Base-by-base conservation (phyloP, 345 rosid genomes). In the Firmiana major region DNA sequence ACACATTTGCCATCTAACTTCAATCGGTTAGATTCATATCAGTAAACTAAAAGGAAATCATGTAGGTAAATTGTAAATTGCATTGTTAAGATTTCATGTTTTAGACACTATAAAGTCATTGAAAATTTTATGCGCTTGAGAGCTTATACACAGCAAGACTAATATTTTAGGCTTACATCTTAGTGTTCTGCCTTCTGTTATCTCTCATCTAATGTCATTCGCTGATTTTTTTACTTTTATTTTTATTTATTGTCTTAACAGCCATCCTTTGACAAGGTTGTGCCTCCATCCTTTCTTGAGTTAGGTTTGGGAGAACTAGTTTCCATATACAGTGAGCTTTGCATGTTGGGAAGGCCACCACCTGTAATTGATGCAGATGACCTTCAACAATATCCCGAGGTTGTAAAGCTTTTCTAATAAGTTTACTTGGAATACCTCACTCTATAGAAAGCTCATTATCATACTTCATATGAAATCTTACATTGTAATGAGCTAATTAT, bases 381-480 rank as follows among this genome's bases (percentile, higher is more conserved):
- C 76, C 94, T 94, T 78, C 90, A 84, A 76, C 85, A 86, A 79
- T 84, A 92, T 84, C 97, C 98, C 0, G 93, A 92, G 98, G 97
- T 92, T 78, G 42, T 85, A 68, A 31, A 31, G 34, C 34, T 31
- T 31, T 31, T 31, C 34, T 31, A 31, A 31, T 31, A 31, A 31
- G 34, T 31, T 31, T 31, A 31, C 34, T 3, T 31, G 34, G 34
- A 31, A 31, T 2, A 31, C 34, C 34, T 31, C 34, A 31, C 34
- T 31, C 34, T 31, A 31, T 31, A 31, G 34, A 31, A 31, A 31
- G 34, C 3, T 31, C 34, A 31, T 31, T 31, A 31, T 69, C 21
- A 73, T 53, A 58, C 51, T 40, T 34, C 76, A 55, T 24, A 15
- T 10, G 21, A 62, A 58, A 58, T 59, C 55, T 21, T 58, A 24